Percentiles rank a stretch among this genome's conserved stretches.
These are phyloP conservation scores for Eremothecium sinecaudum DNA, from an alignment of 1,139 yeast species.

Conservation along the genomic window DNA sequence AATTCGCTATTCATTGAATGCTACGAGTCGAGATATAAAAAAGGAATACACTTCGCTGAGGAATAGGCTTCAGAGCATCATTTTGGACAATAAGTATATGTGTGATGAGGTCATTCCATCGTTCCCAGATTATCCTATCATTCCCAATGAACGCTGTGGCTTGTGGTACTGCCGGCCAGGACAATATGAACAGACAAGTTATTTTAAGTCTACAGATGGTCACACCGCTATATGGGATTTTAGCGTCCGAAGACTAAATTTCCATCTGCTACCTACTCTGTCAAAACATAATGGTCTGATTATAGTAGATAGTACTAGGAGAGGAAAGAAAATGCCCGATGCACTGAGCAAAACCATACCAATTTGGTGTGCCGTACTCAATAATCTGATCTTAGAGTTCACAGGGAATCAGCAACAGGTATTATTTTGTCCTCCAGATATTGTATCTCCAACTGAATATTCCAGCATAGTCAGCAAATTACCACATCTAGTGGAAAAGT, in stretches of 20 bases:
- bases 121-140: constrained; percentile 35
- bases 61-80: constrained; percentile 63
- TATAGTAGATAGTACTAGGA: constrained; percentile 75
- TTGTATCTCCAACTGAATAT: constrained; percentile 53
- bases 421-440: constrained; percentile 42
- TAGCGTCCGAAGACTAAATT: constrained; percentile 60
- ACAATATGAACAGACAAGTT: constrained; percentile 40
- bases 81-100: constrained; percentile 47
- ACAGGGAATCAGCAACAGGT: constrained; percentile 11
- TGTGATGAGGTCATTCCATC: constrained; percentile 24
- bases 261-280: constrained; percentile 52
- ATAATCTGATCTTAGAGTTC: constrained; percentile 38
- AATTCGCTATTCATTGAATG: constrained; percentile 11
- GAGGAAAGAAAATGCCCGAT: constrained; percentile 81
- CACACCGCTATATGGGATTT: constrained; percentile 76
- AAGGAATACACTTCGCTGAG: constrained; percentile 48
- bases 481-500: constrained; percentile 41
- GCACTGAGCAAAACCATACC: constrained; percentile 81
- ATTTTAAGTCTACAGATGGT: constrained; percentile 88
- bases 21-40: constrained; percentile 31
- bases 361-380: constrained; percentile 81
- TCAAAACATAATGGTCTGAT: constrained; percentile 39
- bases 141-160: constrained; percentile 84
- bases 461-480: constrained; percentile 42
- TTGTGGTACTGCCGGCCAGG: constrained; percentile 63